Evolutionary conservation across 129 eudicot genomes (phyloP).

Genomic region (Silybum marianum): DNA sequence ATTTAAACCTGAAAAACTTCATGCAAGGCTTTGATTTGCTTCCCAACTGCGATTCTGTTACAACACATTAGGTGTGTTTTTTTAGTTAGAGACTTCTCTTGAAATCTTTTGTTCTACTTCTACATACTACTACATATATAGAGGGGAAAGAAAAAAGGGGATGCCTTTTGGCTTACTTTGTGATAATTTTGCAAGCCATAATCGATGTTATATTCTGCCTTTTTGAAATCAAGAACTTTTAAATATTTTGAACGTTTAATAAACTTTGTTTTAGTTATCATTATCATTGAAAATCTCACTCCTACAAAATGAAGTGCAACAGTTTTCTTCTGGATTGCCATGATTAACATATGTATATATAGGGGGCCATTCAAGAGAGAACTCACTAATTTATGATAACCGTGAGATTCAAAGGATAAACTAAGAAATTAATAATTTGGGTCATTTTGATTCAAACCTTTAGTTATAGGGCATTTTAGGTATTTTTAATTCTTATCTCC

Average conservation of each 20-base stretch:
- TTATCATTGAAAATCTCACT: neutral
- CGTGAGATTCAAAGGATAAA: too few species aligned
- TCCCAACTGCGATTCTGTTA: constrained; percentile 93
- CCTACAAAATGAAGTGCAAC: neutral
- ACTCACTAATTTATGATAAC: too few species aligned
- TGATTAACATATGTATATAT: neutral
- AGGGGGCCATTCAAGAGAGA: too few species aligned
- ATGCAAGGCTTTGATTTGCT: constrained; percentile 99
- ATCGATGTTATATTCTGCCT: neutral
- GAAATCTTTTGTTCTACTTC: constrained; percentile 1
- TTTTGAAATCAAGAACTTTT: neutral
- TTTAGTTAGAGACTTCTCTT: constrained; percentile 48
- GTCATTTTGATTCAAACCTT: too few species aligned
- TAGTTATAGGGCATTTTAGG: too few species aligned
- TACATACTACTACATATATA: neutral
- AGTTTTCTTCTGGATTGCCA: neutral
- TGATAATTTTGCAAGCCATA: neutral
- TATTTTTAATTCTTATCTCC: too few species aligned
- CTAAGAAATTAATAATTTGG: too few species aligned
- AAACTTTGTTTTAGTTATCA: neutral
- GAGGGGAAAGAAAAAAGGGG: neutral
- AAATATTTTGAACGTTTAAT: neutral
- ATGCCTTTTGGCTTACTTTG: neutral
- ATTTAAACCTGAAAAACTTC: constrained; percentile 99
- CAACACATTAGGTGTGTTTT: constrained; percentile 66